phyloP scores from a whole-genome alignment of 495 filamentous ascomycete genomes.

The Podospora australis region DNA sequence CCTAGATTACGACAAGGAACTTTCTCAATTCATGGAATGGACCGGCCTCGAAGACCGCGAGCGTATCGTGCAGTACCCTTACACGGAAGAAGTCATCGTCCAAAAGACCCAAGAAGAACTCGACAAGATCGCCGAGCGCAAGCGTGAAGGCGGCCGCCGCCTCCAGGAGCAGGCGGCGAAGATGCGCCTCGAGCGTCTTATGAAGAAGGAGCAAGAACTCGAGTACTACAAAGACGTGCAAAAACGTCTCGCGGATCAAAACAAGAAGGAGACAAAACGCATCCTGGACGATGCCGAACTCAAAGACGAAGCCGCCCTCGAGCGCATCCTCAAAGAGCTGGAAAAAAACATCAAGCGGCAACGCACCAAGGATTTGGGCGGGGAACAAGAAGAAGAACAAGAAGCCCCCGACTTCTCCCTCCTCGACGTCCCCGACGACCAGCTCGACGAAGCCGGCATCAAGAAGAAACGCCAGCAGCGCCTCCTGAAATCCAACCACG shows the following conservation, averaged over 20 bases:
- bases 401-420: constrained; percentile 80
- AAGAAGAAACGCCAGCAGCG: constrained; percentile 89
- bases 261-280: constrained; percentile 83
- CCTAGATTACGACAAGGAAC: constrained; percentile 69
- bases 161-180: constrained; percentile 95
- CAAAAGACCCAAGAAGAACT: constrained; percentile 94
- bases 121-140: constrained; percentile 76
- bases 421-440: constrained; percentile 82
- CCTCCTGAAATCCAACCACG: constrained; percentile 87
- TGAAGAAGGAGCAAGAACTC: constrained; percentile 90
- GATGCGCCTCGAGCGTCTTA: constrained; percentile 88
- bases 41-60: constrained; percentile 84
- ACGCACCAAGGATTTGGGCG: constrained; percentile 85
- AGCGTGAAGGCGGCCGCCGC: constrained; percentile 84
- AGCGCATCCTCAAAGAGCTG: constrained; percentile 74
- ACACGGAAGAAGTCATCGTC: constrained; percentile 76
- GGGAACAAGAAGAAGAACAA: constrained; percentile 67
- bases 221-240: constrained; percentile 88
- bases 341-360: constrained; percentile 83
- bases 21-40: constrained; percentile 72
- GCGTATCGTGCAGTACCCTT: constrained; percentile 84
- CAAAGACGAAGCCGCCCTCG: constrained; percentile 78
- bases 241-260: constrained; percentile 52
- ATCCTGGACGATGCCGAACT: constrained; percentile 85
- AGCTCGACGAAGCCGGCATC: constrained; percentile 81